Base-by-base conservation (phyloP, 2,329 filamentous ascomycete genomes). In the Stachybotrys chlorohalonatus region DNA sequence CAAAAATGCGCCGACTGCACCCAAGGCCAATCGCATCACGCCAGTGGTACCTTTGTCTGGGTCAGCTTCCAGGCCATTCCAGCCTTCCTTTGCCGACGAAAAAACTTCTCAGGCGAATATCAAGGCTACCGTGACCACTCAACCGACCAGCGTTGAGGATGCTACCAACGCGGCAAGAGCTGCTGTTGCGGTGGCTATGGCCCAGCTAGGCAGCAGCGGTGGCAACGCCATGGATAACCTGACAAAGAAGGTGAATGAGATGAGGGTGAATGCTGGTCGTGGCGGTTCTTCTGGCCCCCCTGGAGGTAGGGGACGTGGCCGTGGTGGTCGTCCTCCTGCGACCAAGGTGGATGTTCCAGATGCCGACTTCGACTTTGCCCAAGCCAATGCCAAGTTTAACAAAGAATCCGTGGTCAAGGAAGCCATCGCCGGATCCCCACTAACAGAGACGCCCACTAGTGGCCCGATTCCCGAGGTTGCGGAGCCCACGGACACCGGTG, bases 331-430 rank as follows among this genome's bases (percentile, higher is more conserved):
- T 42, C 70, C 59, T 42, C 70, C 59, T 42, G 58, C 78, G 51
- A 75, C 79, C 62, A 94, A 90, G 73, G 84, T 97, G 36, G 92
- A 96, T 53, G 89, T 99, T 3, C 94, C 94, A 0, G 83, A 87
- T 51, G 85, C 89, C 1, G 94, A 97, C 66, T 99, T 92, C 63
- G 93, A 99, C 66, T 99, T 99, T 66, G 88, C 87, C 6, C 68
- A 73, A 53, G 68, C 73, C 46, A 76, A 77, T 57, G 73, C 74
- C 45, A 77, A 76, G 62, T 75, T 76, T 58, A 76, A 76, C 66
- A 75, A 75, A 64, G 68, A 72, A 46, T 72, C 75, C 13, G 70
- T 95, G 49, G 87, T 89, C 46, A 96, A 96, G 73, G 90, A 96
- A 70, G 91, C 89, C 5, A 90, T 91, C 66, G 87, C 88, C 24